Evolutionary conservation across 2,329 filamentous ascomycete species (phyloP), one percentile per base, ranked within the genome.

Genomic region (Blastomyces gilchristii): DNA sequence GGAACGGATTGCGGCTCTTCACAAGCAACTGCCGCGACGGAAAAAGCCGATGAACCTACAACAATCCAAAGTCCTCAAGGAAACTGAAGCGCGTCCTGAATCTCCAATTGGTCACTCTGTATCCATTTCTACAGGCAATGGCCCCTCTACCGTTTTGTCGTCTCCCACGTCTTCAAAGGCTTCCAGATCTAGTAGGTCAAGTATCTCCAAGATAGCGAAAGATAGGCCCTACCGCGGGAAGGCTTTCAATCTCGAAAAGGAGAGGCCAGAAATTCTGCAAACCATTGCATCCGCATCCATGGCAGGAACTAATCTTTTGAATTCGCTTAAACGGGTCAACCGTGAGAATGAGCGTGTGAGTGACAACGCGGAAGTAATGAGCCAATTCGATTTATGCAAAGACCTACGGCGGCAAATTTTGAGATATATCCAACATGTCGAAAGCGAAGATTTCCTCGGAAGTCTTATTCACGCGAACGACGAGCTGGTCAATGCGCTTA

Each of bases 381-480:
- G 86, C 67, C 84, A 87, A 2, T 97, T 97, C 68, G 91, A 97
- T 69, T 82, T 79, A 1, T 97, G 93, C 81, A 97, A 97, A 75
- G 81, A 85, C 58, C 83, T 97, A 14, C 85, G 94, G 58, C 83
- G 91, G 63, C 90, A 90, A 72, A 89, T 97, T 39, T 74, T 97
- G 49, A 88, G 91, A 63, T 97, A 97, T 73, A 96, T 97, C 66
- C 91, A 97, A 71, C 83, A 91, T 60, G 88, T 97, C 14, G 90
- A 96, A 73, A 87, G 86, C 9, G 93, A 97, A 71, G 87, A 97
- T 71, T 97, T 89, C 82, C 86, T 99, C 9, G 94, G 93, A 52
- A 87, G 90, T 65, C 82, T 99, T 4, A 86, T 99, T 22, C 90
- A 94, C 70, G 92, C 93, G 67, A 97, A 99, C 70, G 94, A 99